Evolutionary conservation across 2,329 filamentous ascomycete genomes (phyloP), one percentile per base, ranked within the genome.

Genomic region (Ophiosphaerella herpotricha): DNA sequence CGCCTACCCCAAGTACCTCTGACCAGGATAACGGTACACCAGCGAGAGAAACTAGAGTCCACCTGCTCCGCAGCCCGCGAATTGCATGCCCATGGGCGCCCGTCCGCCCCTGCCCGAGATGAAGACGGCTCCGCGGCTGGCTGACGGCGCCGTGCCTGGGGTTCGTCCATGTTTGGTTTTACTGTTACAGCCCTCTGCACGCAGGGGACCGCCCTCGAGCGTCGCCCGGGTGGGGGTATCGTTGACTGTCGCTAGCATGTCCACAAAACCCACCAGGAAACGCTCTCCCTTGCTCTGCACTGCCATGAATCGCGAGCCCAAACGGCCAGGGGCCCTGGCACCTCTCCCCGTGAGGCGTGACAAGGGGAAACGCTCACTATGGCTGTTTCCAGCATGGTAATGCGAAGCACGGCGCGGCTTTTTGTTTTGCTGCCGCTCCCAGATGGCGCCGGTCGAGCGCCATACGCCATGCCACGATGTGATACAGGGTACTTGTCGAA

Each of bases 401-500:
- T 60, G 59, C 63, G 60, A 64, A 55, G 51, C 59, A 51, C 42
- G 51, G 55, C 58, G 50, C 50, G 42, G 50, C 44, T 48, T 52
- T 58, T 64, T 45, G 46, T 64, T 69, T 66, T 69, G 61, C 60
- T 63, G 57, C 61, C 63, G 57, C 58, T 55, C 56, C 52, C 56
- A 63, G 57, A 61, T 50, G 55, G 59, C 59, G 54, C 58, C 54
- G 55, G 56, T 52, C 51, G 50, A 61, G 60, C 61, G 61, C 66
- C 60, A 63, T 61, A 63, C 57, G 62, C 68, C 67, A 68, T 67
- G 65, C 68, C 58, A 69, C 66, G 70, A 73, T 73, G 68, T 71
- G 70, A 68, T 63, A 72, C 68, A 71, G 66, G 70, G 70, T 68
- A 64, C 58, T 60, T 60, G 63, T 66, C 64, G 54, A 64, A 66